These are phyloP conservation scores for Porpolomopsis calyptriformis DNA, from an alignment of 768 basidiomycete species.

Conservation along the genomic window DNA sequence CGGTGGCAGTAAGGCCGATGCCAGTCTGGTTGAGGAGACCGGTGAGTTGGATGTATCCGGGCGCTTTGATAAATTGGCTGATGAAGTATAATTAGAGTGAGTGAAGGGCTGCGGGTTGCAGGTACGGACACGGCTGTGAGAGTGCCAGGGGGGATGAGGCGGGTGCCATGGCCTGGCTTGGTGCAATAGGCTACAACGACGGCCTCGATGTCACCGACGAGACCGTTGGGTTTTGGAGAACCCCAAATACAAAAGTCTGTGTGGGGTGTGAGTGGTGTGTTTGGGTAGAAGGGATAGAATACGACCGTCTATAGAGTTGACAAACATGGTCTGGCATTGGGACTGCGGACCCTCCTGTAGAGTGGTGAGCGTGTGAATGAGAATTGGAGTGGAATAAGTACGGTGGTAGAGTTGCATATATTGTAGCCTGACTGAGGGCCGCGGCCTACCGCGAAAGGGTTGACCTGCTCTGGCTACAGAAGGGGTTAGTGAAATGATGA, in stretches of 20 bases:
- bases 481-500: background rate
- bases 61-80: constrained; percentile 46
- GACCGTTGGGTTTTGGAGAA: constrained; percentile 36
- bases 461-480: constrained; percentile 10
- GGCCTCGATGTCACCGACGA: constrained; percentile 57
- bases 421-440: constrained; percentile 53
- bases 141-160: constrained; percentile 59
- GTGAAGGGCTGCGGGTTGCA: background rate
- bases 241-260: constrained; percentile 67
- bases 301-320: constrained; percentile 41
- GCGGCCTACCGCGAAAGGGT: constrained; percentile 19
- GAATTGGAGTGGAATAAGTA: constrained; percentile 21
- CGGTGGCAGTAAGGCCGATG: constrained; percentile 40
- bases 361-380: background rate
- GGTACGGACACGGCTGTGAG: constrained; percentile 38
- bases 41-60: constrained; percentile 48
- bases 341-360: constrained; percentile 31
- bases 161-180: constrained; percentile 59
- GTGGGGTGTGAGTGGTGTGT: constrained; percentile 2
- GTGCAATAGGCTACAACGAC: constrained; percentile 71
- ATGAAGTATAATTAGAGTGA: background rate
- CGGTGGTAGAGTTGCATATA: constrained; percentile 49
- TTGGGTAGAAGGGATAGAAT: background rate
- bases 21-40: constrained; percentile 55
- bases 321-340: constrained; percentile 41